Evolutionary conservation across 805 yeast genomes (phyloP).

Genomic region (Lipomyces yamadae): DNA sequence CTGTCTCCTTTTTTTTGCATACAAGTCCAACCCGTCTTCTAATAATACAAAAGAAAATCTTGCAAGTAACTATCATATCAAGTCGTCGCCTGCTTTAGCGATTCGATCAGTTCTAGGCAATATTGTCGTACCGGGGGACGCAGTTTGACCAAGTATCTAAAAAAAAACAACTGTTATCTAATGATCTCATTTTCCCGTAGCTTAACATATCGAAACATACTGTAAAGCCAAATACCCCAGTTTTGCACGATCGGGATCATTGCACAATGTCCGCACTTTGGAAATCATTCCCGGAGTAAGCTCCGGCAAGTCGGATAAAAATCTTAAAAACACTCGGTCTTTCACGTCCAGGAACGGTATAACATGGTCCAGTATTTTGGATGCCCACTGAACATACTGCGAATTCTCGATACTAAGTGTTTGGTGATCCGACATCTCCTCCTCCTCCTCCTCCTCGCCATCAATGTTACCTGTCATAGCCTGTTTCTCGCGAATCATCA

Average conservation of each 20-base stretch:
- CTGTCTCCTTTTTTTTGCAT: no score
- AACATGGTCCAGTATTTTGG: conserved; percentile 71
- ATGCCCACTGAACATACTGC: conserved; percentile 69
- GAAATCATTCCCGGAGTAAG: conserved; percentile 65
- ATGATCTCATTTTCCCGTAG: not conserved
- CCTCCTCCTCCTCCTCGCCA: conserved; percentile 38
- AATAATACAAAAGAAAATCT: not conserved
- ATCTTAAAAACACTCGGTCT: conserved; percentile 80
- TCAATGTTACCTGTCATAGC: conserved; percentile 14
- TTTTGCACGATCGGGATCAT: conserved; percentile 80
- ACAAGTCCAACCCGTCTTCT: conserved; percentile 28
- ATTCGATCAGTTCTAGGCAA: conserved; percentile 16
- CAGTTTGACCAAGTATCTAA: conserved; percentile 25
- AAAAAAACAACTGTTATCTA: not conserved
- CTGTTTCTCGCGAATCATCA: not conserved
- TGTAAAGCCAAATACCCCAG: conserved; percentile 84
- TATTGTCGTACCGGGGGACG: conserved; percentile 28
- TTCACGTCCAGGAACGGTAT: conserved; percentile 82
- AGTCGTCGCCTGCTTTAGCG: conserved; percentile 1
- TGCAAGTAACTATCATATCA: not conserved
- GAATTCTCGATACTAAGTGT: conserved; percentile 23
- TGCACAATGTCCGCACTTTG: conserved; percentile 72
- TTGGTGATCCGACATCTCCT: conserved; percentile 19
- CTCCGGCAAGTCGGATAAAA: conserved; percentile 85
- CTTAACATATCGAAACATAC: conserved; percentile 42